These are phyloP conservation scores for Lentinula sp. DNA, from an alignment of 768 basidiomycete genomes.

Conservation along the genomic window DNA sequence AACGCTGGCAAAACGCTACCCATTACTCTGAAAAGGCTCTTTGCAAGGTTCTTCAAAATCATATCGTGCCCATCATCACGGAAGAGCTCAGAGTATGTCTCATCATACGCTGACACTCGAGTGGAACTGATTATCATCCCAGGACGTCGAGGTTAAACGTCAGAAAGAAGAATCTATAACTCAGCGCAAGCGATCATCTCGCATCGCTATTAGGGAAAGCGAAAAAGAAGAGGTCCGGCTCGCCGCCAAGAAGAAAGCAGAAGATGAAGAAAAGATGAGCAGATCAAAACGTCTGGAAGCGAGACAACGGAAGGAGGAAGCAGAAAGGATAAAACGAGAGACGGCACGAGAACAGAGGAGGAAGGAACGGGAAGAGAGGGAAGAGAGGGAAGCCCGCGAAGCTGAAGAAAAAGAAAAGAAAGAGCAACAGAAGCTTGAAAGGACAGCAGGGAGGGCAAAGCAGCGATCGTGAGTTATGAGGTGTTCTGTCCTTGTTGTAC, in stretches of 20 bases:
- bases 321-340: constrained; percentile 48
- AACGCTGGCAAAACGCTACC: constrained; percentile 68
- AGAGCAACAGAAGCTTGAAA: not conserved
- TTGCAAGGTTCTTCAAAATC: constrained; percentile 57
- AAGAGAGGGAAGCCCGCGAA: constrained; percentile 28
- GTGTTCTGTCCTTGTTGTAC: not conserved
- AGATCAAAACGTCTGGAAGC: constrained; percentile 56
- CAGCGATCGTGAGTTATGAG: not conserved
- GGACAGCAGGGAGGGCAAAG: not conserved
- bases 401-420: constrained; percentile 18
- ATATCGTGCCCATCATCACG: constrained; percentile 67
- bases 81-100: constrained; percentile 56
- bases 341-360: constrained; percentile 50
- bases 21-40: constrained; percentile 80
- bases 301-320: constrained; percentile 52
- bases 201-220: constrained; percentile 75
- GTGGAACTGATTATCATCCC: constrained; percentile 3
- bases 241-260: constrained; percentile 51
- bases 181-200: constrained; percentile 87
- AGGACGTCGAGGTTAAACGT: constrained; percentile 61
- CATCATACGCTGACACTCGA: constrained; percentile 2
- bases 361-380: constrained; percentile 41
- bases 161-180: constrained; percentile 69
- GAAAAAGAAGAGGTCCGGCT: constrained; percentile 71
- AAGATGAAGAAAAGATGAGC: constrained; percentile 63